Percentiles rank a stretch among this genome's conserved stretches.
Conservation (phyloP, 495 filamentous ascomycete genomes). For the Aspergillus cristatus region DNA sequence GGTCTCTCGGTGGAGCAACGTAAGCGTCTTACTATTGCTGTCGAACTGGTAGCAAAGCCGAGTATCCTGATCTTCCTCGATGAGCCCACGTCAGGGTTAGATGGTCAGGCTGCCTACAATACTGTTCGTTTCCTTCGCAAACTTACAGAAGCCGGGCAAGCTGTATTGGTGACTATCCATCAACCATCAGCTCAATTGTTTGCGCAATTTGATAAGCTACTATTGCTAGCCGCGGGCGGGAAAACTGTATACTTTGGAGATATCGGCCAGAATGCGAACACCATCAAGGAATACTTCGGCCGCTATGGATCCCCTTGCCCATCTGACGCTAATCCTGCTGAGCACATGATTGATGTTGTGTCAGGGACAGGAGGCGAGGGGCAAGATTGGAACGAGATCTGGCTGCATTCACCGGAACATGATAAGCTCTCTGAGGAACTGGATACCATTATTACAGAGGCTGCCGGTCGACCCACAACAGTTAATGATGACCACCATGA, state of each 20-base stretch:
- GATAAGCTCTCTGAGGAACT: slow-evolving; percentile 40
- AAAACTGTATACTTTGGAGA: slow-evolving; percentile 66
- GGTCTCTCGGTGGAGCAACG: slow-evolving; percentile 53
- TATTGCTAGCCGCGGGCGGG: slow-evolving; percentile 61
- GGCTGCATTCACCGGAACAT: slow-evolving; percentile 48
- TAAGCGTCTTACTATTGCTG: slow-evolving; percentile 59
- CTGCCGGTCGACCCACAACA: slow-evolving; percentile 23
- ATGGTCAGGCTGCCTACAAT: slow-evolving; percentile 54
- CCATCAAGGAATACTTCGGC: slow-evolving; percentile 64
- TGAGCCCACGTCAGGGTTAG: slow-evolving; percentile 67
- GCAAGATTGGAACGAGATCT: slow-evolving; percentile 55
- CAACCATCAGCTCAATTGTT: slow-evolving; percentile 68
- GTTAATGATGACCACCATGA: slow-evolving; percentile 34
- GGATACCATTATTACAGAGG: slow-evolving; percentile 40
- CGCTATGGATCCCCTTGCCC: slow-evolving; percentile 67
- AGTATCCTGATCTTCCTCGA: slow-evolving; percentile 66
- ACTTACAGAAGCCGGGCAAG: slow-evolving; percentile 57
- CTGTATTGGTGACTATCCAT: slow-evolving; percentile 67
- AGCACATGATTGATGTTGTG: slow-evolving; percentile 89
- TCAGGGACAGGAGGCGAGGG: slow-evolving; percentile 25
- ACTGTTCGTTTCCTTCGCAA: slow-evolving; percentile 58
- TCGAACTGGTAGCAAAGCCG: slow-evolving; percentile 59
- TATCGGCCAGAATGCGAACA: slow-evolving; percentile 44
- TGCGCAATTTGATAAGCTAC: slow-evolving; percentile 61
- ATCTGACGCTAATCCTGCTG: slow-evolving; percentile 65